A percentile compares a stretch with the other conserved stretches of the same genome.
phyloP scores from a whole-genome alignment of 768 basidiomycete genomes.

The Termitomyces sp. region DNA sequence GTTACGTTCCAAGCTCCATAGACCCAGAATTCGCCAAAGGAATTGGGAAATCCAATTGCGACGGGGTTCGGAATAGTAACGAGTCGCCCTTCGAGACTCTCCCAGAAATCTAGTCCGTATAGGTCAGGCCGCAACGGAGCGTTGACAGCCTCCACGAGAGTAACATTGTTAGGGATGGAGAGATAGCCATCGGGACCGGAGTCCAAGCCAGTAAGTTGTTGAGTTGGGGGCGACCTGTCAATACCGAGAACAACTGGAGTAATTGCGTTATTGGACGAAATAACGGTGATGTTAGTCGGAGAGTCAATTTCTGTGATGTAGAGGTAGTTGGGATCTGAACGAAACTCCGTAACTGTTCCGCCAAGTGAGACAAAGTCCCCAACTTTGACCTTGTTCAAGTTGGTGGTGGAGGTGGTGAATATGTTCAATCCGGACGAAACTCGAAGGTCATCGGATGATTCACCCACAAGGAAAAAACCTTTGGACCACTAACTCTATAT shows the following conservation, averaged over 20 bases:
- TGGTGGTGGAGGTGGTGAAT: constrained; percentile 34
- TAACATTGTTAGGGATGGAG: constrained; percentile 48
- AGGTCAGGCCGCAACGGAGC: constrained; percentile 40
- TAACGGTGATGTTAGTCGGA: constrained; percentile 35
- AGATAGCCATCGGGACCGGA: constrained; percentile 48
- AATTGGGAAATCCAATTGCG: constrained; percentile 44
- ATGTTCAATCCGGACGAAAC: constrained; percentile 47
- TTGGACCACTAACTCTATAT: constrained; percentile 27
- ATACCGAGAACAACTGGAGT: constrained; percentile 45
- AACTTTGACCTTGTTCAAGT: constrained; percentile 31
- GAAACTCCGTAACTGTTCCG: constrained; percentile 45
- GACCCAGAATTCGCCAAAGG: constrained; percentile 54
- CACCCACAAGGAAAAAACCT: constrained; percentile 45
- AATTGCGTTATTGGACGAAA: constrained; percentile 40
- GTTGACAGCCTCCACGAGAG: constrained; percentile 38
- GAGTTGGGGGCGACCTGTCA: constrained; percentile 48
- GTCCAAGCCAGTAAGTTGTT: constrained; percentile 43
- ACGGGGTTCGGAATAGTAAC: constrained; percentile 45
- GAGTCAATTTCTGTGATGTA: constrained; percentile 42
- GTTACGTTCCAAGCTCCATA: constrained; percentile 51
- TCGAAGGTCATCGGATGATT: constrained; percentile 36
- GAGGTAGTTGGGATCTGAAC: constrained; percentile 42
- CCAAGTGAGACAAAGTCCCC: constrained; percentile 43
- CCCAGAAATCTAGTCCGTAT: constrained; percentile 61
- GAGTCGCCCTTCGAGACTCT: constrained; percentile 53